Percentiles rank a stretch among this genome's conserved stretches.
Evolutionary conservation across 2,329 filamentous ascomycete species (phyloP).

Genomic region (Aspergillus piperis): DNA sequence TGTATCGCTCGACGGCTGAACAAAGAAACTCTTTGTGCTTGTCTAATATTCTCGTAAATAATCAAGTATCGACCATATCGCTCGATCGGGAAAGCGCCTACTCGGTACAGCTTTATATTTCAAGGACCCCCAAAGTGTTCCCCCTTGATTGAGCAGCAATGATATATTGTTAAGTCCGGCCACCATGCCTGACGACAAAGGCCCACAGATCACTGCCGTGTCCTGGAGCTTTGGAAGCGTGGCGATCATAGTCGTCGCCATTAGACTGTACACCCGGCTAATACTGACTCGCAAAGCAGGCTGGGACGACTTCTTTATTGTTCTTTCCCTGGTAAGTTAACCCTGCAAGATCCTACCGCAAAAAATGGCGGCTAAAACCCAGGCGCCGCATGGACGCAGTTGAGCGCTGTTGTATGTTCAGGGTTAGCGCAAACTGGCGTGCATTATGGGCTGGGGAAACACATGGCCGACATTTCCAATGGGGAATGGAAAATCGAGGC

Average conservation of each 20-base stretch:
- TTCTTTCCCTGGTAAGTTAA: constrained; percentile 5
- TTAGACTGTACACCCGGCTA: constrained; percentile 12
- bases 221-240: constrained; percentile 11
- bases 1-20: not conserved
- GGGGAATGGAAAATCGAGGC: constrained; percentile 7
- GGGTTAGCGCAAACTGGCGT: constrained; percentile 15
- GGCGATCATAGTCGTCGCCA: not conserved
- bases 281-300: constrained; percentile 5
- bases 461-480: constrained; percentile 13
- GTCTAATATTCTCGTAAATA: not conserved
- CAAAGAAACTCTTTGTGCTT: not conserved
- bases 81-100: too few species aligned
- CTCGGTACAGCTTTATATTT: not conserved
- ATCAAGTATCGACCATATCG: too few species aligned
- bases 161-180: too few species aligned
- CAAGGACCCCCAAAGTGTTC: not conserved
- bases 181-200: constrained; percentile 4
- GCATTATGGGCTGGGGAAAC: constrained; percentile 20
- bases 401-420: constrained; percentile 16
- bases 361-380: not conserved
- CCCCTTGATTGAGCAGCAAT: not conserved
- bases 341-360: not conserved
- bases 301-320: constrained; percentile 18
- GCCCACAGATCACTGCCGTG: constrained; percentile 2
- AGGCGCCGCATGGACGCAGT: not conserved